phyloP scores from a whole-genome alignment of 805 yeast genomes.

The Dipodascopsis uninucleata region DNA sequence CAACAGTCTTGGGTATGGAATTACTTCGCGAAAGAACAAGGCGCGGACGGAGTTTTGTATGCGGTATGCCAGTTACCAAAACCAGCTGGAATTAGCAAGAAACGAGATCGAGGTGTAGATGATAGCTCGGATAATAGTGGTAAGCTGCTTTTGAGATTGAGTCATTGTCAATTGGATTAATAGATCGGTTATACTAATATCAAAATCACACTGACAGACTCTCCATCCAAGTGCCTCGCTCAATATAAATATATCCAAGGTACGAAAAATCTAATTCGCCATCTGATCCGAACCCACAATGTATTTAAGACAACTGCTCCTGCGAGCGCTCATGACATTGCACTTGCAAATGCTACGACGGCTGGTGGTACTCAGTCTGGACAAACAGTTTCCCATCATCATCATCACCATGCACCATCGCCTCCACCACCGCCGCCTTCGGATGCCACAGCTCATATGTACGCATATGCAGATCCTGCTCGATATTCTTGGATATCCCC shows the following conservation, averaged over 20 bases:
- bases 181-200: too few species aligned
- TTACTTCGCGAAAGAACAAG: constrained; percentile 19
- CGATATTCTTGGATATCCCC: constrained; percentile 23
- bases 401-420: constrained; percentile 4
- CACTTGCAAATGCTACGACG: not conserved
- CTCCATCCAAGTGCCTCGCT: constrained; percentile 17
- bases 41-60: constrained; percentile 22
- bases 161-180: too few species aligned
- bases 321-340: not conserved
- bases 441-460: constrained; percentile 2
- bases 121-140: too few species aligned
- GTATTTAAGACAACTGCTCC: constrained; percentile 24
- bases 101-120: too few species aligned
- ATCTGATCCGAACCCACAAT: constrained; percentile 21
- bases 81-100: not conserved
- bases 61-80: constrained; percentile 21
- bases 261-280: constrained; percentile 27
- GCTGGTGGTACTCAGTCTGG: not conserved
- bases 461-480: constrained; percentile 12
- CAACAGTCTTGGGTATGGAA: constrained; percentile 28
- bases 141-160: too few species aligned
- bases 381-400: not conserved
- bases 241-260: constrained; percentile 27
- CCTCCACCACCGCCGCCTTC: constrained; percentile 3
- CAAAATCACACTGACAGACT: too few species aligned